Evolutionary conservation across 2,329 filamentous ascomycete species (phyloP).

Genomic region (Cladophialophora carrionii): DNA sequence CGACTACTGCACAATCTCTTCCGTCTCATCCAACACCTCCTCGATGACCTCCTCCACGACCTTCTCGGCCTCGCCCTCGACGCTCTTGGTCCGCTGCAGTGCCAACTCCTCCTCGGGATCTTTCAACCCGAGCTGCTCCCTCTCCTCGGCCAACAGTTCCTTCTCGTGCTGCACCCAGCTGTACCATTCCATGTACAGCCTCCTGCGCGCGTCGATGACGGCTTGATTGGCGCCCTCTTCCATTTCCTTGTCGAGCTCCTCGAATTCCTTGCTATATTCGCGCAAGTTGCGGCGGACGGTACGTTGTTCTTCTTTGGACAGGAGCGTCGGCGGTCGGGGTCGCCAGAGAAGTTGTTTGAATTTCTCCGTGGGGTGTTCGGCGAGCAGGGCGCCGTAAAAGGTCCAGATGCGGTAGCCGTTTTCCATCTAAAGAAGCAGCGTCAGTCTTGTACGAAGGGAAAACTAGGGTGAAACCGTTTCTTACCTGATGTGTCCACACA

Average conservation of each 20-base stretch:
- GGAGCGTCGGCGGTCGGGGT: conserved; percentile 84
- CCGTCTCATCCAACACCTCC: conserved; percentile 79
- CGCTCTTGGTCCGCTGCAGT: conserved; percentile 56
- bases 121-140: conserved; percentile 67
- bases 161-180: conserved; percentile 77
- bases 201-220: conserved; percentile 83
- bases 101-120: conserved; percentile 63
- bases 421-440: conserved; percentile 76
- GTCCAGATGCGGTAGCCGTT: conserved; percentile 99
- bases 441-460: neutral
- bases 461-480: conserved; percentile 46
- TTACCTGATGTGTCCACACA: conserved; percentile 92
- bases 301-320: conserved; percentile 97
- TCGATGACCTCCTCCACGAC: conserved; percentile 88
- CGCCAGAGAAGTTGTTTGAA: conserved; percentile 99
- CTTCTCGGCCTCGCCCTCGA: conserved; percentile 56
- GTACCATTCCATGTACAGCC: conserved; percentile 84
- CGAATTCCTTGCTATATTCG: conserved; percentile 92
- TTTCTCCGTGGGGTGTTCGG: conserved; percentile 90
- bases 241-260: conserved; percentile 91
- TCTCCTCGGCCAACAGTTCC: conserved; percentile 72
- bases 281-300: conserved; percentile 96
- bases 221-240: conserved; percentile 92
- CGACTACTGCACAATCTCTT: conserved; percentile 65
- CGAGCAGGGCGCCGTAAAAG: conserved; percentile 85